phyloP scores from a whole-genome alignment of 192 early-diverging fungal species.

The Jimgerdemannia lactiflua region DNA sequence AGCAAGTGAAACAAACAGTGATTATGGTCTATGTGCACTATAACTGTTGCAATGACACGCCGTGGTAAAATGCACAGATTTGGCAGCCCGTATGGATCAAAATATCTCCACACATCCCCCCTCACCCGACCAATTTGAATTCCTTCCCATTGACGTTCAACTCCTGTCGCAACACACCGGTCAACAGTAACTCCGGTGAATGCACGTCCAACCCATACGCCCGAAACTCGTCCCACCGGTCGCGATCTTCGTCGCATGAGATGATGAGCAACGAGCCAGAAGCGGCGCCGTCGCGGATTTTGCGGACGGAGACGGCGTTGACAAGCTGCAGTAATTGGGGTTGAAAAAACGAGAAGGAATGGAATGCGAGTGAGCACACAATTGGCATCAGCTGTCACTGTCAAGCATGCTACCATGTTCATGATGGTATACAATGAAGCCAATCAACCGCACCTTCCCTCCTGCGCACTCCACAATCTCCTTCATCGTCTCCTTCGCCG shows the following conservation, averaged over 20 bases:
- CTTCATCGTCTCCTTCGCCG: neutral
- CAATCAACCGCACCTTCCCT: neutral
- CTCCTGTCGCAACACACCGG: neutral
- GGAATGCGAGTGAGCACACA: too few species aligned
- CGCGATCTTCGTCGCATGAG: neutral
- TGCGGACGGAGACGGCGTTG: neutral
- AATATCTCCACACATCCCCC: too few species aligned
- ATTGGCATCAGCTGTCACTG: too few species aligned
- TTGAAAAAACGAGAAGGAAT: neutral
- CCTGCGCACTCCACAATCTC: conserved; percentile 1
- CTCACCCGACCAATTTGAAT: too few species aligned
- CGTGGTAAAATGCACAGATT: too few species aligned
- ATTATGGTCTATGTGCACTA: too few species aligned
- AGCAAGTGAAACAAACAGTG: too few species aligned
- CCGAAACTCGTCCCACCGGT: neutral
- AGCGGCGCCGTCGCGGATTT: too few species aligned
- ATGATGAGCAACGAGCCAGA: neutral
- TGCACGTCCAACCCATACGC: neutral
- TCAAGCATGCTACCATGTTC: neutral
- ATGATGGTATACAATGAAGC: neutral
- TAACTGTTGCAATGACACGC: too few species aligned
- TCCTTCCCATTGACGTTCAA: neutral
- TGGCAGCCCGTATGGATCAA: too few species aligned
- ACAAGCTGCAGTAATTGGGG: neutral
- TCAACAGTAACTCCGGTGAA: neutral